Evolutionary conservation across 148 eudicot genomes (phyloP).

Genomic region (Chenopodium berlandieri): DNA sequence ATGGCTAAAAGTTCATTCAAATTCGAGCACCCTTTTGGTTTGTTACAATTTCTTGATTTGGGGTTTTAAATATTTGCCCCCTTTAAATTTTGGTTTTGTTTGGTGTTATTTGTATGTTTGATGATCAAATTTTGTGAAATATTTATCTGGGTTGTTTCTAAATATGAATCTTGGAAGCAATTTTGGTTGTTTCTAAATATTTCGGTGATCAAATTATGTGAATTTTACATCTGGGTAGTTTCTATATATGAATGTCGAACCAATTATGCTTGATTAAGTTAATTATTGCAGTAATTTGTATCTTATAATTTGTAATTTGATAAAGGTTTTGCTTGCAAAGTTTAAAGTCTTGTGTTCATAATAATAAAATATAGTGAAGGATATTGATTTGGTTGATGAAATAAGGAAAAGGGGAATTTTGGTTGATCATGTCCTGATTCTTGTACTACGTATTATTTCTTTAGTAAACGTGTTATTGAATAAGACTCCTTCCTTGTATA

Average conservation of each 20-base stretch:
- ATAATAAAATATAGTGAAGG: neutral
- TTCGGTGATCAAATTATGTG: conserved; percentile 6
- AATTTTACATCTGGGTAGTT: conserved; percentile 10
- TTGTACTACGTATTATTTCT: neutral
- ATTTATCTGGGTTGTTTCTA: neutral
- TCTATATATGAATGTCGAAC: neutral
- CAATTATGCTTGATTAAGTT: conserved; percentile 4
- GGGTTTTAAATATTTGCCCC: neutral
- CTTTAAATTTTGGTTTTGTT: neutral
- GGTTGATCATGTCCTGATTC: neutral
- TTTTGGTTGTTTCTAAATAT: neutral
- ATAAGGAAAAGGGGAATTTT: neutral
- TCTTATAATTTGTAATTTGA: neutral
- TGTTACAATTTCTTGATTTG: conserved; percentile 6
- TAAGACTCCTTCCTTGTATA: neutral
- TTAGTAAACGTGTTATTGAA: neutral
- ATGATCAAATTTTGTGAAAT: neutral
- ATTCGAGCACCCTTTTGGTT: conserved; percentile 42
- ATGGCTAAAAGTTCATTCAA: conserved; percentile 45
- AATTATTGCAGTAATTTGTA: neutral
- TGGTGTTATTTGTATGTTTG: neutral
- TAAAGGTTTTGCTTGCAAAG: neutral
- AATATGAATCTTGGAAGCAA: too few species aligned
- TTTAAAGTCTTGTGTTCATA: neutral
- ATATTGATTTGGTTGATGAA: neutral